Evolutionary conservation across 345 rosid genomes (phyloP).

Genomic region (Raphanus sativus): DNA sequence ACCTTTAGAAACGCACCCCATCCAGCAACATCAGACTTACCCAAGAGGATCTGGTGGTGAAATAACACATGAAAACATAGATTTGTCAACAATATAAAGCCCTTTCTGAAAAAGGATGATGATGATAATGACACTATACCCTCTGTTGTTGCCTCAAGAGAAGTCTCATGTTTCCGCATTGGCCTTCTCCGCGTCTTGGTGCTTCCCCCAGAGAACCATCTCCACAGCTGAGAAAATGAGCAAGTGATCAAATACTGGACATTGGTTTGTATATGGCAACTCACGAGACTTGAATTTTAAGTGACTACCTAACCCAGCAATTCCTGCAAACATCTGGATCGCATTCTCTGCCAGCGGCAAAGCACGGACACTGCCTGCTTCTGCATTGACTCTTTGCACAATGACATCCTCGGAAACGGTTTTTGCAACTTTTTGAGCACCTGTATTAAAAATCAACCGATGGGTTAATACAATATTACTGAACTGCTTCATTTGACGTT

Average conservation of each 20-base stretch:
- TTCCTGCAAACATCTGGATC: conserved; percentile 99
- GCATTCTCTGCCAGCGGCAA: conserved; percentile 99
- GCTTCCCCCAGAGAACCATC: conserved; percentile 90
- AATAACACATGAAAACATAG: conserved; percentile 1
- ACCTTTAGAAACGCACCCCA: conserved; percentile 99
- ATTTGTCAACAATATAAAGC: conserved; percentile 8
- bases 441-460: conserved; percentile 45
- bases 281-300: conserved; percentile 16
- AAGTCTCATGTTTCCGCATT: conserved; percentile 98
- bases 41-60: conserved; percentile 79
- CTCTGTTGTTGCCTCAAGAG: conserved; percentile 98
- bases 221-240: conserved; percentile 71
- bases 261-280: conserved; percentile 6
- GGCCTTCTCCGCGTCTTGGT: conserved; percentile 79
- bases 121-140: conserved; percentile 40
- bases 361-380: conserved; percentile 98
- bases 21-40: conserved; percentile 92
- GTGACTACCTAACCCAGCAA: conserved; percentile 89
- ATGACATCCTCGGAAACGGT: conserved; percentile 97
- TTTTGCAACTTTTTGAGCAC: conserved; percentile 97
- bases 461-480: not conserved
- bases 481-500: conserved; percentile 9
- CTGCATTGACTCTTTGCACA: conserved; percentile 99
- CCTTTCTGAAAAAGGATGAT: not conserved
- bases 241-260: conserved; percentile 13